A percentile compares a stretch with the other conserved stretches of the same genome.
Evolutionary conservation across 2,329 filamentous ascomycete genomes (phyloP).

Genomic region (Claviceps fusiformis): DNA sequence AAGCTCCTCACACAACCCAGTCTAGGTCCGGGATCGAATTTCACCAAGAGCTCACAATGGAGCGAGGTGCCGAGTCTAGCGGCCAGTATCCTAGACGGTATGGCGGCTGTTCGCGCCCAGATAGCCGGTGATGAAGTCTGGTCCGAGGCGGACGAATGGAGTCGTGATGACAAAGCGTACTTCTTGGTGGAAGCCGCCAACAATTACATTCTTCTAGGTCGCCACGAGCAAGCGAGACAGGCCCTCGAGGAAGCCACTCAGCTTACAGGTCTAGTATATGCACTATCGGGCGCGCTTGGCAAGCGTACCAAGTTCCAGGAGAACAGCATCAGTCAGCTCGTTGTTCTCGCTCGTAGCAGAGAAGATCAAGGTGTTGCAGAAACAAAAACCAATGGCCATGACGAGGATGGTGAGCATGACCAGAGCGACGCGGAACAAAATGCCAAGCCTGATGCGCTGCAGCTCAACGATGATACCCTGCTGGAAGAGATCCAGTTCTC

Average conservation of each 20-base stretch:
- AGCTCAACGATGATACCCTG: slow-evolving; percentile 84
- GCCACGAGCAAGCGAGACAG: slow-evolving; percentile 59
- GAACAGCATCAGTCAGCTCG: slow-evolving; percentile 71
- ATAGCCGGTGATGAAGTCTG: slow-evolving; percentile 24
- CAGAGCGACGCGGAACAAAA: slow-evolving; percentile 2
- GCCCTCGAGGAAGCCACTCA: slow-evolving; percentile 56
- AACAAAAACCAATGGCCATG: slow-evolving; percentile 1
- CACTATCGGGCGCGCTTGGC: slow-evolving; percentile 72
- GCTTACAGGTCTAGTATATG: slow-evolving; percentile 63
- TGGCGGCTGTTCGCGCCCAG: slow-evolving; percentile 27
- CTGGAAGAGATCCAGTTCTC: slow-evolving; percentile 77
- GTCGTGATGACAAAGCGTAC: slow-evolving; percentile 41
- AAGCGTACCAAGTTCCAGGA: slow-evolving; percentile 74
- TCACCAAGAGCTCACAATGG: slow-evolving; percentile 43
- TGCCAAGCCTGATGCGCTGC: slow-evolving; percentile 50
- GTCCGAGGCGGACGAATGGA: slow-evolving; percentile 24
- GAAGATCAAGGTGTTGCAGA: slow-evolving; percentile 17
- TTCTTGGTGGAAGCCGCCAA: slow-evolving; percentile 74
- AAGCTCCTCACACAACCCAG: slow-evolving; percentile 45
- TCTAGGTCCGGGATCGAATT: slow-evolving; percentile 38
- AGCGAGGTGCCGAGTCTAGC: slow-evolving; percentile 45
- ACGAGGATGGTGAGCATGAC: slow-evolving; percentile 3
- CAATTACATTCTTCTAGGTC: slow-evolving; percentile 71
- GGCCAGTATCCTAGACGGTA: slow-evolving; percentile 29
- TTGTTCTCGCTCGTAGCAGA: slow-evolving; percentile 74